Percentiles rank a stretch among this genome's conserved stretches.
Conservation (phyloP, 2,329 filamentous ascomycete genomes). For the Monosporascus sp. region DNA sequence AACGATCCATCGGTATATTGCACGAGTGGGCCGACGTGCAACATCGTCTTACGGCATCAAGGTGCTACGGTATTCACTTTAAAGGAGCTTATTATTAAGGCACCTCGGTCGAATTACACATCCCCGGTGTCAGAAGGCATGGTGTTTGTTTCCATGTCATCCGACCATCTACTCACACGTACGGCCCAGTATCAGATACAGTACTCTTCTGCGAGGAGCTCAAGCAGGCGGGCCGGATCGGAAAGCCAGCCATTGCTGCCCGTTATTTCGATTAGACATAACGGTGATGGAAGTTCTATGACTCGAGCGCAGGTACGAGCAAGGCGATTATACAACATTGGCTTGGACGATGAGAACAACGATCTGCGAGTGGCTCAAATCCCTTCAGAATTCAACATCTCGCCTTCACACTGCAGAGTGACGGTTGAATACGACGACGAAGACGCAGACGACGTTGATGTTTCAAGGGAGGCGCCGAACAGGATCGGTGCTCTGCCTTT, state of each 20-base stretch:
- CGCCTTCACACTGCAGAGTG: slow-evolving; percentile 45
- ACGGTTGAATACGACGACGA: slow-evolving; percentile 58
- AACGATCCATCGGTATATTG: slow-evolving; percentile 85
- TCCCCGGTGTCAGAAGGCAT: slow-evolving; percentile 90
- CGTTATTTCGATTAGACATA: slow-evolving; percentile 47
- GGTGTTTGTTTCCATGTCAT: slow-evolving; percentile 84
- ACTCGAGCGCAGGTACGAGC: slow-evolving; percentile 38
- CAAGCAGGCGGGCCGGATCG: slow-evolving; percentile 17
- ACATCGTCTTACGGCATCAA: slow-evolving; percentile 77
- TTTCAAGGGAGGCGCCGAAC: slow-evolving; percentile 32
- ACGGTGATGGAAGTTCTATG: slow-evolving; percentile 45
- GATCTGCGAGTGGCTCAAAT: slow-evolving; percentile 48
- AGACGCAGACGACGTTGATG: slow-evolving; percentile 38
- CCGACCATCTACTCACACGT: slow-evolving; percentile 66
- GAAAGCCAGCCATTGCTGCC: slow-evolving; percentile 25
- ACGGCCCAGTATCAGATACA: slow-evolving; percentile 73
- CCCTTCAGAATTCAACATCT: slow-evolving; percentile 47
- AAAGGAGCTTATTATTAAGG: slow-evolving; percentile 82
- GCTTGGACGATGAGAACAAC: slow-evolving; percentile 35
- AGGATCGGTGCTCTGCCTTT: slow-evolving; percentile 51
- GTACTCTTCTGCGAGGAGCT: slow-evolving; percentile 38
- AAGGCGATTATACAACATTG: slow-evolving; percentile 40
- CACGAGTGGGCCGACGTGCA: slow-evolving; percentile 81
- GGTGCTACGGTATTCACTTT: slow-evolving; percentile 76
- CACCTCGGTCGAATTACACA: slow-evolving; percentile 74